phyloP scores from a whole-genome alignment of 805 yeast species.

The Candida patagonica region DNA sequence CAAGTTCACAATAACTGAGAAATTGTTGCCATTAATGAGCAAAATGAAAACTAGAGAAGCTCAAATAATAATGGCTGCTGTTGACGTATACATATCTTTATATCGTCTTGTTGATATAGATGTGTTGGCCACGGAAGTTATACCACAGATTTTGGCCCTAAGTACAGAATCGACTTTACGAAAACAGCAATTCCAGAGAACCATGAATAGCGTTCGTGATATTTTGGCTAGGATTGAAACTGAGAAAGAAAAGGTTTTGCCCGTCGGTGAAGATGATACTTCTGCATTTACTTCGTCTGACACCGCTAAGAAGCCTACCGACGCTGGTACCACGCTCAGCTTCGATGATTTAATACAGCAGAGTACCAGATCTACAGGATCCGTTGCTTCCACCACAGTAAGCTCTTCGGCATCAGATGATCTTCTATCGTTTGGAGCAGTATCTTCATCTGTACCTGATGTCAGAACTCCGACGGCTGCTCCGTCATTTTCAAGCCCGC shows the following conservation, averaged over 20 bases:
- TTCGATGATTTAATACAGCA: conserved; percentile 2
- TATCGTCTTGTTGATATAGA: conserved; percentile 38
- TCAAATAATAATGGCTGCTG: conserved; percentile 44
- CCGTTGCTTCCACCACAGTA: neutral
- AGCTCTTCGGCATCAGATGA: neutral
- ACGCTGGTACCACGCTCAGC: conserved; percentile 8
- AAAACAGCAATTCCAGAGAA: conserved; percentile 33
- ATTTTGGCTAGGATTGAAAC: conserved; percentile 38
- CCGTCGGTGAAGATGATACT: neutral
- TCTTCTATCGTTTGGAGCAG: neutral
- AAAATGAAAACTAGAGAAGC: conserved; percentile 72
- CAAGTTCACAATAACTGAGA: conserved; percentile 61
- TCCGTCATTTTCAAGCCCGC: neutral
- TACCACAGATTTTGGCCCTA: conserved; percentile 45
- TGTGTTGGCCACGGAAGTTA: conserved; percentile 40
- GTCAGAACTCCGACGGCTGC: neutral
- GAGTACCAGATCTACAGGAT: neutral
- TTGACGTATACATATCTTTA: conserved; percentile 33
- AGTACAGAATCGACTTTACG: conserved; percentile 39
- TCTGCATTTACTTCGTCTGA: neutral
- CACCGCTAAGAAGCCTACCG: conserved; percentile 1
- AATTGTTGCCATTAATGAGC: conserved; percentile 67
- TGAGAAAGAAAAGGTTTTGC: conserved; percentile 31
- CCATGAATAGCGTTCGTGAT: conserved; percentile 32
- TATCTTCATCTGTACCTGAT: neutral